Evolutionary conservation across 2,329 filamentous ascomycete genomes (phyloP), one percentile per base, ranked within the genome.

Genomic region (Dactylellina haptotyla): DNA sequence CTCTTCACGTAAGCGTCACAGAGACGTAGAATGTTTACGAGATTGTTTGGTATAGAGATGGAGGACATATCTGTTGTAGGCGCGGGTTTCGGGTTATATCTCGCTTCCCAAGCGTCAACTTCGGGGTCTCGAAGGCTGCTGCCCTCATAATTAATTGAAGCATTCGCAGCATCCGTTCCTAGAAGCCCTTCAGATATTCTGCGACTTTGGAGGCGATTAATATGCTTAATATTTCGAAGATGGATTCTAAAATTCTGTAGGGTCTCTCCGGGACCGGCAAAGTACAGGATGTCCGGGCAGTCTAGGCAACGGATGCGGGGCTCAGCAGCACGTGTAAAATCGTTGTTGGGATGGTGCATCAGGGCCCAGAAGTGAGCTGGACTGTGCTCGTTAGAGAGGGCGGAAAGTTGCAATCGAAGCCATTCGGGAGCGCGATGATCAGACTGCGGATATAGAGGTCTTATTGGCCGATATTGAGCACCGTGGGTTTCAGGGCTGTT

Each of bases 241-340:
- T 74, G 70, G 14, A 66, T 32, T 18, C 39, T 51, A 26, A 74
- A 74, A 28, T 74, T 74, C 0, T 41, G 12, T 6, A 67, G 39
- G 5, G 48, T 50, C 9, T 62, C 32, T 12, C 39, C 56, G 1
- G 70, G 70, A 3, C 70, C 70, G 30, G 70, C 43, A 39, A 74
- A 74, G 32, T 74, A 74, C 2, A 74, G 30, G 57, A 66, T 74
- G 12, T 74, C 70, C 5, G 70, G 62, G n/a, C 70, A 74, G 18
- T 74, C 70, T 3, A 41, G n/a, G 18, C 70, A 74, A 5, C 61
- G 54, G 18, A 74, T 74, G 16, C 70, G 70, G 18, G 67, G 67
- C 41, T 72, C 67, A 4, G 67, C 32, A 5, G 51, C 45, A n/a
- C 20, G 37, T 2, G 14, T 37, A n/a, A 2, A n/a, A 34, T 72